Percentiles rank a stretch among this genome's conserved stretches.
These are phyloP conservation scores for Paracamarosporium sp. DNA, from an alignment of 2,329 filamentous ascomycete species.

Conservation along the genomic window DNA sequence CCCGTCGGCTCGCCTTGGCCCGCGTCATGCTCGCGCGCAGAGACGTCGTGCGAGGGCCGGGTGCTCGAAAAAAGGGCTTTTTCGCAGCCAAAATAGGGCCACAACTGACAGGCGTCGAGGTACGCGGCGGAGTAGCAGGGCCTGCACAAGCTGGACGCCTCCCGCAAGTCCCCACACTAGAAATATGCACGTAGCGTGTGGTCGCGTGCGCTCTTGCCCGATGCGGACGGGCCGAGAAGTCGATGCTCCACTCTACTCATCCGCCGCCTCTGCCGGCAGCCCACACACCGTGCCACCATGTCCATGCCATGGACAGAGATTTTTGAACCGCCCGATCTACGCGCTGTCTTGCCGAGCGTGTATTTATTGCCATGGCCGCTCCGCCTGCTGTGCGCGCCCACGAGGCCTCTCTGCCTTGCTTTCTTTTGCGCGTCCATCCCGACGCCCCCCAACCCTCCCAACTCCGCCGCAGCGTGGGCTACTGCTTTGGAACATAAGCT, in stretches of 20 bases:
- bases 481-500: slow-evolving; percentile 1
- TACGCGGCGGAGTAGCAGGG: neutral
- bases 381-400: neutral
- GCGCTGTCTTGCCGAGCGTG: neutral
- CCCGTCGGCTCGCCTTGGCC: slow-evolving; percentile 15
- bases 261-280: neutral
- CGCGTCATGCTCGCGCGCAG: slow-evolving; percentile 9
- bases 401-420: neutral
- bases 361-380: neutral
- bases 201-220: slow-evolving; percentile 14
- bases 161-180: slow-evolving; percentile 4
- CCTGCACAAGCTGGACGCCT: neutral
- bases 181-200: slow-evolving; percentile 6
- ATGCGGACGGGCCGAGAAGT: slow-evolving; percentile 3
- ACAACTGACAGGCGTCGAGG: neutral
- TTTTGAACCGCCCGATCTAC: neutral
- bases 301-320: neutral
- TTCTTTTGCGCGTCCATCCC: slow-evolving; percentile 1
- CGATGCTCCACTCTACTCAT: neutral
- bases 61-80: neutral
- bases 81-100: neutral
- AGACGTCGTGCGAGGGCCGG: neutral
- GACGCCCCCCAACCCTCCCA: neutral
- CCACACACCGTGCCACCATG: neutral
- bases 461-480: neutral